Evolutionary conservation across 2,329 filamentous ascomycete species (phyloP), one percentile per base, ranked within the genome.

Genomic region (Talaromyces sp.): DNA sequence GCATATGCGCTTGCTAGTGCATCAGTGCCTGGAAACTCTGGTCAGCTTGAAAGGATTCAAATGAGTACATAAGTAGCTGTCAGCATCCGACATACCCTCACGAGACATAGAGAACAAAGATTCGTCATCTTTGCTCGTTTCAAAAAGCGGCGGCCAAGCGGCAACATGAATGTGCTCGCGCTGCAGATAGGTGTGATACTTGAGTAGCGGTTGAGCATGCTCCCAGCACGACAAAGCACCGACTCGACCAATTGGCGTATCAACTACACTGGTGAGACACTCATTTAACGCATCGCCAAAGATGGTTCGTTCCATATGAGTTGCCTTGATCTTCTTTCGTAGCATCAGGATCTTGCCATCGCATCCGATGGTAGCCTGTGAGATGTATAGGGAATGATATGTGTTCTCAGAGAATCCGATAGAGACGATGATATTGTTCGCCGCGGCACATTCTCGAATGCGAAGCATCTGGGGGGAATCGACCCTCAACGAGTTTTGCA

Each of bases 251-350:
- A 80, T 15, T 15, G 50, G 37, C 2, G 52, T 82, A 50, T 83
- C 78, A 3, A 81, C 79, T 0, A 86, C 85, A 2, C 80, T 82
- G 57, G 79, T 72, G 41, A 83, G 79, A 33, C 83, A 82, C 66
- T 85, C 82, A 3, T 84, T 84, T 0, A 80, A 78, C 15, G 81
- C 84, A 62, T 87, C 84, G 1, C 85, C 85, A 67, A 84, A 87
- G 19, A 86, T 77, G 4, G 85, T 81, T 41, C 82, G 78, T 73
- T 86, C 84, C 39, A 86, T 83, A 68, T 86, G 84, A 2, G 84
- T 86, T 3, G 84, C 80, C 71, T 82, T 83, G 68, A 86, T 83
- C 76, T 87, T 87, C 67, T 84, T 80, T 19, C 85, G 81, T 69
- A 83, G 80, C 73, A 85, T 84, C 65, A 83, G 74, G 66, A 87